phyloP scores from a whole-genome alignment of 208 protist species.

The Herpetomonas tarakana region DNA sequence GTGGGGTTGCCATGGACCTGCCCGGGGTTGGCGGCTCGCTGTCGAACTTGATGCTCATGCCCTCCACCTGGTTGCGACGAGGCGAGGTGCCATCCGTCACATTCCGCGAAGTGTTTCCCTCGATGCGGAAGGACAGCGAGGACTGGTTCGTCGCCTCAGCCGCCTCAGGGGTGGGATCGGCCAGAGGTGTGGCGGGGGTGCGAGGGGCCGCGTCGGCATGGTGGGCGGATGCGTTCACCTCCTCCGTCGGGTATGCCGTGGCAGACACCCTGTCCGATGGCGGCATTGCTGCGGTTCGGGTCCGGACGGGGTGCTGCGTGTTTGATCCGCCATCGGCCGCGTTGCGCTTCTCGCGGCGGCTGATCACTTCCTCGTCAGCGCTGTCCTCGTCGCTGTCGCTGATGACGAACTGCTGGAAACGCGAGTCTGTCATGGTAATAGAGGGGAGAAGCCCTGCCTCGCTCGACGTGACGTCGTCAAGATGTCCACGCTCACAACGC shows the following conservation, averaged over 20 bases:
- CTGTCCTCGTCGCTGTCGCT: conserved; percentile 59
- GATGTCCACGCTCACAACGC: neutral
- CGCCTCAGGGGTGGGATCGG: neutral
- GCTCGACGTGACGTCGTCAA: neutral
- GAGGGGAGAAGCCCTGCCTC: neutral
- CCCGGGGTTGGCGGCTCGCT: neutral
- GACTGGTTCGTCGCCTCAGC: conserved; percentile 4
- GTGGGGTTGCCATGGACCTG: neutral
- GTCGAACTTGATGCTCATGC: neutral
- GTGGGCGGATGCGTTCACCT: too few species aligned
- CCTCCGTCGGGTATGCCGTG: conserved; percentile 2
- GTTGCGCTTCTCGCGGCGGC: conserved; percentile 14
- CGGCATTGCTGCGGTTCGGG: neutral
- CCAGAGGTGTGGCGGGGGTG: neutral
- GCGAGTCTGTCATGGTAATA: conserved; percentile 12
- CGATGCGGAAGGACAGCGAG: conserved; percentile 5
- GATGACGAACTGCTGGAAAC: conserved; percentile 45
- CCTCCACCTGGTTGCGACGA: neutral
- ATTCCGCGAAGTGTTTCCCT: neutral
- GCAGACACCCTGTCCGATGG: neutral
- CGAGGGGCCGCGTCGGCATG: too few species aligned
- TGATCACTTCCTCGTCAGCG: conserved; percentile 15
- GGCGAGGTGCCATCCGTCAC: conserved; percentile 1
- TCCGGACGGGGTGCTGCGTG: neutral
- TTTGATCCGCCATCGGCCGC: conserved; percentile 2